phyloP scores from a whole-genome alignment of 1,139 yeast species.

The Blastobotrys apis region DNA sequence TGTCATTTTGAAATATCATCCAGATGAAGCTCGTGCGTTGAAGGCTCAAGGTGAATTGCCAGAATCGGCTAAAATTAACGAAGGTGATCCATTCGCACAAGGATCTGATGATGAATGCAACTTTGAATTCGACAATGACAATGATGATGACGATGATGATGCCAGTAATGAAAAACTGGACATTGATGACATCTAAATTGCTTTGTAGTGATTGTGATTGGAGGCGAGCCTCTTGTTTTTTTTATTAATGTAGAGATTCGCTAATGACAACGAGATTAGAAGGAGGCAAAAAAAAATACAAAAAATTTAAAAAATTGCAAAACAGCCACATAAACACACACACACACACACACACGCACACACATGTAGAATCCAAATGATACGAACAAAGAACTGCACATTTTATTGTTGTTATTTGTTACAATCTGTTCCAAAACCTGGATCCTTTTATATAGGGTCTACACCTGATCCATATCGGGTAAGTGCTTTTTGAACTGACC shows the following conservation, averaged over 20 bases:
- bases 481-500: conserved; percentile 15
- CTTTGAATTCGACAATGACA: conserved; percentile 97
- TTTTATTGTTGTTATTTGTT: conserved; percentile 35
- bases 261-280: too few species aligned
- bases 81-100: conserved; percentile 94
- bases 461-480: conserved; percentile 65
- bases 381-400: conserved; percentile 1
- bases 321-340: too few species aligned
- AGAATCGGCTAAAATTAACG: conserved; percentile 90
- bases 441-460: conserved; percentile 68
- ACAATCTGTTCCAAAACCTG: conserved; percentile 52
- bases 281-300: too few species aligned
- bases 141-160: conserved; percentile 69
- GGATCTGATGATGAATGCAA: conserved; percentile 97
- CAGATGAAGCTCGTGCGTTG: conserved; percentile 97
- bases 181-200: conserved; percentile 71
- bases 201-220: too few species aligned
- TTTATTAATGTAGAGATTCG: background rate
- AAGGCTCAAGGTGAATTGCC: conserved; percentile 97
- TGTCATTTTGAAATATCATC: conserved; percentile 92
- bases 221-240: background rate
- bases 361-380: background rate
- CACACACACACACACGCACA: too few species aligned
- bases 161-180: conserved; percentile 70
- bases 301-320: too few species aligned